Conservation (phyloP, 2,329 filamentous ascomycete genomes). For the Ilyonectria sp. region DNA sequence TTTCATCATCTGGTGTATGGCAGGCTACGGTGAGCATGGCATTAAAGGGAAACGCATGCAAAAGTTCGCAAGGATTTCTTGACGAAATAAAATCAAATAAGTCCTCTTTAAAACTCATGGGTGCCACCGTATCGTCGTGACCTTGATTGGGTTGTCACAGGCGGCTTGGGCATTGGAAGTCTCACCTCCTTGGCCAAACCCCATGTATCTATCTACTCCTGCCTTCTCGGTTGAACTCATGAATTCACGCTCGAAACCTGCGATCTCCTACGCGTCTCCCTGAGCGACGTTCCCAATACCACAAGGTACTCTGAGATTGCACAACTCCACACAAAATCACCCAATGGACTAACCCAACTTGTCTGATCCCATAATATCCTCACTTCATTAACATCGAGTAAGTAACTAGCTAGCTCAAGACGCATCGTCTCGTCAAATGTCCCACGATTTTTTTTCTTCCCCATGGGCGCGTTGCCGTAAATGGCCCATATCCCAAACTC, state of each 20-base stretch:
- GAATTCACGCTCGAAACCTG: slow-evolving; percentile 16
- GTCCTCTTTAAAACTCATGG: slow-evolving; percentile 43
- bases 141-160: neutral
- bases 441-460: neutral
- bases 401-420: neutral
- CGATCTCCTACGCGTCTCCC: neutral
- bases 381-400: neutral
- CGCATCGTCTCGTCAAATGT: neutral
- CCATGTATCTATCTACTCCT: slow-evolving; percentile 16
- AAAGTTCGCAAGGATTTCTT: slow-evolving; percentile 55
- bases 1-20: slow-evolving; percentile 58
- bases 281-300: neutral
- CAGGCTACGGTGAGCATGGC: slow-evolving; percentile 58
- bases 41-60: slow-evolving; percentile 58
- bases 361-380: neutral
- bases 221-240: slow-evolving; percentile 21
- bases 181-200: slow-evolving; percentile 9
- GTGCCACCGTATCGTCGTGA: slow-evolving; percentile 25
- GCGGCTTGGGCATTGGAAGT: slow-evolving; percentile 15
- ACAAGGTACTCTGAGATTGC: neutral
- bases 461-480: neutral
- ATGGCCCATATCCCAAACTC: neutral
- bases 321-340: neutral
- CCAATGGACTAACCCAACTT: neutral
- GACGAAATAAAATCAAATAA: slow-evolving; percentile 57